These are phyloP conservation scores for Starmera amethionina DNA, from an alignment of 805 yeast genomes.

Conservation along the genomic window DNA sequence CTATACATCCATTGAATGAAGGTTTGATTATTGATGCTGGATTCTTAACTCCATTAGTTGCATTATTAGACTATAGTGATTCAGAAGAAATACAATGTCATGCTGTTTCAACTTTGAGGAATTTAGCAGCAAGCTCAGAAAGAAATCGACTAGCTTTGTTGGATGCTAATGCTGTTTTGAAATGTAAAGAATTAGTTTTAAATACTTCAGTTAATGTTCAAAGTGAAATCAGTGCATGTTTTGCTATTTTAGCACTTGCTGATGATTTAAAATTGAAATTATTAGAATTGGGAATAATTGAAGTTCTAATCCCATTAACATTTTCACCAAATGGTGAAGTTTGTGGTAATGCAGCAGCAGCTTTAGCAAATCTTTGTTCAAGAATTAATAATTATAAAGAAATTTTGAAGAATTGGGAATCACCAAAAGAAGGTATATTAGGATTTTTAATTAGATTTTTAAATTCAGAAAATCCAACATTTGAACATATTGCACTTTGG, in stretches of 20 bases:
- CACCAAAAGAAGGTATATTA: conserved; percentile 75
- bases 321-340: conserved; percentile 84
- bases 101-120: conserved; percentile 91
- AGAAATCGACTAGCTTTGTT: conserved; percentile 84
- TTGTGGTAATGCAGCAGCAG: conserved; percentile 97
- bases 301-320: conserved; percentile 87
- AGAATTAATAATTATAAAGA: conserved; percentile 77
- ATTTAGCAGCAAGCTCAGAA: conserved; percentile 92
- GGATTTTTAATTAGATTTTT: conserved; percentile 78
- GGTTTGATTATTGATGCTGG: conserved; percentile 95
- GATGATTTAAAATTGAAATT: conserved; percentile 86
- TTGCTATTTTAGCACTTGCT: conserved; percentile 92
- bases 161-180: conserved; percentile 92
- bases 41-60: conserved; percentile 83
- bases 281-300: conserved; percentile 74
- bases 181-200: conserved; percentile 81
- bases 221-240: conserved; percentile 92
- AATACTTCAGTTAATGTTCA: conserved; percentile 87
- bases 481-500: conserved; percentile 98
- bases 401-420: conserved; percentile 68
- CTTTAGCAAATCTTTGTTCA: conserved; percentile 90
- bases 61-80: conserved; percentile 71
- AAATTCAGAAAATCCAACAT: conserved; percentile 79
- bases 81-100: conserved; percentile 97
- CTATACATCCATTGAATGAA: conserved; percentile 94